phyloP scores from a whole-genome alignment of 306 rosid species.

The Acacia acuminata region DNA sequence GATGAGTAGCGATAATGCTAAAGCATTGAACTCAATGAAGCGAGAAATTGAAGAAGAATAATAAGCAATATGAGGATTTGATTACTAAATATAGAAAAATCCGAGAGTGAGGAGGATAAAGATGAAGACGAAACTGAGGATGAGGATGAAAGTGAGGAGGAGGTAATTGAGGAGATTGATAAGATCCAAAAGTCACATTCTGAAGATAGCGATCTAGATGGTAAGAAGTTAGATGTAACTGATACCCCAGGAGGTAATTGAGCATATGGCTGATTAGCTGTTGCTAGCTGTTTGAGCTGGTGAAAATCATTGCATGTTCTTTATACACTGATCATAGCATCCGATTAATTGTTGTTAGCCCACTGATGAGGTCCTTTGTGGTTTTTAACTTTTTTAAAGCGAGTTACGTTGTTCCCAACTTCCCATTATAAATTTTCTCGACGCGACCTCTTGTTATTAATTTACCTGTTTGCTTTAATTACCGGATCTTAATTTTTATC shows the following conservation, averaged over 20 bases:
- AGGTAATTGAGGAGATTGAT: too few relatives aligned
- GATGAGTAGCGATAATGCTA: conserved; percentile 98
- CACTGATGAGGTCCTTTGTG: neutral
- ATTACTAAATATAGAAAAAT: conserved; percentile 79
- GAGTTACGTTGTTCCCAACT: neutral
- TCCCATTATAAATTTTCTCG: neutral
- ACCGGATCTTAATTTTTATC: neutral
- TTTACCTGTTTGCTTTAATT: neutral
- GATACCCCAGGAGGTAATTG: too few relatives aligned
- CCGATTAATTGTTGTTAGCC: neutral
- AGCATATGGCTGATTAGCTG: too few relatives aligned
- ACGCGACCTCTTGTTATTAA: neutral
- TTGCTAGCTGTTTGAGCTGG: neutral
- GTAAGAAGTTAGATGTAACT: too few relatives aligned
- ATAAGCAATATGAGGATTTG: conserved; percentile 82
- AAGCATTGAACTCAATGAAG: conserved; percentile 96
- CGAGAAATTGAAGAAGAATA: conserved; percentile 96
- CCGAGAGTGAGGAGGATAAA: conserved; percentile 71
- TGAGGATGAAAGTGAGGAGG: conserved; percentile 61
- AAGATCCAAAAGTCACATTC: too few relatives aligned
- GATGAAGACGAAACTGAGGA: conserved; percentile 54
- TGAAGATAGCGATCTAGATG: too few relatives aligned
- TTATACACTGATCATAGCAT: neutral
- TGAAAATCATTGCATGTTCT: neutral
- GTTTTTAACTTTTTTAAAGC: neutral